Evolutionary conservation across 2,329 filamentous ascomycete species (phyloP).

Genomic region (Domatiomyces globalis): DNA sequence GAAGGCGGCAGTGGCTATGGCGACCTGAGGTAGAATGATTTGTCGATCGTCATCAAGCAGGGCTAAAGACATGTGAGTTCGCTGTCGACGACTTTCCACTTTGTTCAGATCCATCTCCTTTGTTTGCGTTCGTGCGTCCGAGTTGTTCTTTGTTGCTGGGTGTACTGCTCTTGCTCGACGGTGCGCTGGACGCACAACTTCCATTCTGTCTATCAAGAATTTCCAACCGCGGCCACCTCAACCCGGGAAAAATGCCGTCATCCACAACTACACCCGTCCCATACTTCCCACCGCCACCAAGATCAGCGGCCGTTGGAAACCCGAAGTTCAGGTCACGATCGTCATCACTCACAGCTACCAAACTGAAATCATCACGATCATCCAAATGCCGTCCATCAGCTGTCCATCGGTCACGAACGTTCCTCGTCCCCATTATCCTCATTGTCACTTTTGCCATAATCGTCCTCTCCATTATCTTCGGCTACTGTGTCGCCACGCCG

Average conservation of each 20-base stretch:
- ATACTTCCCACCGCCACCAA: conserved; percentile 1
- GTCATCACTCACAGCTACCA: not conserved
- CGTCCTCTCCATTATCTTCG: conserved; percentile 15
- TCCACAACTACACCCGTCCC: not conserved
- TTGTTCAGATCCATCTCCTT: not conserved
- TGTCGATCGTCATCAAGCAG: not conserved
- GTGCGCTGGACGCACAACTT: not conserved
- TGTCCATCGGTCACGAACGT: conserved; percentile 7
- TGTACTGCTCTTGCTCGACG: not conserved
- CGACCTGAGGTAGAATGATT: not conserved
- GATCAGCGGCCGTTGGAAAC: not conserved
- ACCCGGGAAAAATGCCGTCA: too few relatives aligned
- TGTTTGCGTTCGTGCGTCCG: not conserved
- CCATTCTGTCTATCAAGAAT: too few relatives aligned
- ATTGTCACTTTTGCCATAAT: conserved; percentile 13
- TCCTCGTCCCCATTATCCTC: conserved; percentile 12
- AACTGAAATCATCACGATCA: not conserved
- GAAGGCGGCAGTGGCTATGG: not conserved
- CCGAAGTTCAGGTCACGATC: not conserved
- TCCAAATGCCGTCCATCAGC: not conserved
- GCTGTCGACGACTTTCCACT: too few relatives aligned
- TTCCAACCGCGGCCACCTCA: too few relatives aligned
- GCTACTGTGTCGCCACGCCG: conserved; percentile 17
- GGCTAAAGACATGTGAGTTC: too few relatives aligned
- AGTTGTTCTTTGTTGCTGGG: too few relatives aligned